A percentile compares a stretch with the other conserved stretches of the same genome.
phyloP scores from a whole-genome alignment of 768 basidiomycete genomes.

The Auricularia cornea region DNA sequence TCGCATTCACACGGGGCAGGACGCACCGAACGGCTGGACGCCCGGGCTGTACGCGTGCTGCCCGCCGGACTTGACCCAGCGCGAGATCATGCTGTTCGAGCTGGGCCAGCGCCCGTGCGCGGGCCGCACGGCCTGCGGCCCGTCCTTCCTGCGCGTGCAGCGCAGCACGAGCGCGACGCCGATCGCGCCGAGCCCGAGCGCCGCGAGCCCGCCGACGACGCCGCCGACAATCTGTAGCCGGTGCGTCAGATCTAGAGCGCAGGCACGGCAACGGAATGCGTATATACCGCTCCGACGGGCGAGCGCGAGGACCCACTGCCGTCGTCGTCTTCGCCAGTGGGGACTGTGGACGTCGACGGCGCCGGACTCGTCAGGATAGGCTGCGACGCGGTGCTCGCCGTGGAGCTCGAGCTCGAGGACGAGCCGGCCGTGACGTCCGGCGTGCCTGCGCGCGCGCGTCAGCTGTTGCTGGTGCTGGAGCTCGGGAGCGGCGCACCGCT shows the following conservation, averaged over 20 bases:
- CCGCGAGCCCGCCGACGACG: not conserved
- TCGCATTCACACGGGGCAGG: too few relatives aligned
- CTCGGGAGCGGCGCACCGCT: not conserved
- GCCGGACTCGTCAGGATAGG: too few relatives aligned
- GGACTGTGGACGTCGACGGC: too few relatives aligned
- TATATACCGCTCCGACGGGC: not conserved
- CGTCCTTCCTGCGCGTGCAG: not conserved
- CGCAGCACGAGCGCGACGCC: not conserved
- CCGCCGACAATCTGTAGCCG: not conserved
- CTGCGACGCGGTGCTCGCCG: too few relatives aligned
- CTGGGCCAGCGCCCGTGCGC: not conserved
- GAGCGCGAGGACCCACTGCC: not conserved
- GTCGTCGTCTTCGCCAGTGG: too few relatives aligned
- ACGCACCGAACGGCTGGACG: too few relatives aligned
- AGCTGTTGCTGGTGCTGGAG: too few relatives aligned
- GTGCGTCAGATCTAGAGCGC: not conserved
- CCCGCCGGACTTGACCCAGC: not conserved
- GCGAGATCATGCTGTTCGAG: not conserved
- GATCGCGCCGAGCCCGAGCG: not conserved
- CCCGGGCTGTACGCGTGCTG: not conserved
- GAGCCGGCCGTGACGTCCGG: too few relatives aligned
- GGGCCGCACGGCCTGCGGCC: not conserved
- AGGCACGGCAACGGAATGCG: not conserved
- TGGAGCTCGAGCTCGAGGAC: too few relatives aligned
- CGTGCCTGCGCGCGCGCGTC: too few relatives aligned